phyloP scores from a whole-genome alignment of 2,329 filamentous ascomycete genomes.

The Talaromyces sp. region DNA sequence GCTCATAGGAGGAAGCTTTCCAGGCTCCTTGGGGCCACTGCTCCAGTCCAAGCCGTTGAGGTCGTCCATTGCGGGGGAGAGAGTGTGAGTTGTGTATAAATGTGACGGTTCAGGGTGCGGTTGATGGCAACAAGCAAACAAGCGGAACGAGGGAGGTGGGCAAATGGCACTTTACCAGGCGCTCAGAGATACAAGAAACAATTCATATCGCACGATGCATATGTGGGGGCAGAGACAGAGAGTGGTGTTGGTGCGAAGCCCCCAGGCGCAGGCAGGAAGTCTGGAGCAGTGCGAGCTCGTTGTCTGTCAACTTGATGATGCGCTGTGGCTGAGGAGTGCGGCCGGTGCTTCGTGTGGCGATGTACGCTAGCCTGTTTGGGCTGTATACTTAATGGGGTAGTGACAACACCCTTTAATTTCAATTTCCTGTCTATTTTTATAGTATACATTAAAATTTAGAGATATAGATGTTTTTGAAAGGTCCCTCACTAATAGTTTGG shows the following conservation, averaged over 20 bases:
- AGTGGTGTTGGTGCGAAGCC: neutral
- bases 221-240: neutral
- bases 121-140: neutral
- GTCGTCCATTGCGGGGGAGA: constrained; percentile 36
- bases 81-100: no score
- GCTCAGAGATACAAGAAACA: neutral
- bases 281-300: neutral
- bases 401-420: no score
- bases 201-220: neutral
- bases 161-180: neutral
- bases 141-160: neutral
- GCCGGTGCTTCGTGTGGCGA: neutral
- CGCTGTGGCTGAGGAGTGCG: neutral
- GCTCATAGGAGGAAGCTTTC: constrained; percentile 32
- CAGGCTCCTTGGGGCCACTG: constrained; percentile 26
- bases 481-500: no score
- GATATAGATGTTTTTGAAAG: no score
- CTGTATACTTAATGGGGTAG: no score
- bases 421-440: constrained; percentile 13
- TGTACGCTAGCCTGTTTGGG: neutral
- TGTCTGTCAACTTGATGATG: neutral
- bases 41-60: constrained; percentile 42
- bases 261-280: neutral
- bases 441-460: no score
- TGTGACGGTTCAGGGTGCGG: neutral